Evolutionary conservation across 164 flowering plant genomes (phyloP).

Genomic region (Chimonanthus salicifolius): DNA sequence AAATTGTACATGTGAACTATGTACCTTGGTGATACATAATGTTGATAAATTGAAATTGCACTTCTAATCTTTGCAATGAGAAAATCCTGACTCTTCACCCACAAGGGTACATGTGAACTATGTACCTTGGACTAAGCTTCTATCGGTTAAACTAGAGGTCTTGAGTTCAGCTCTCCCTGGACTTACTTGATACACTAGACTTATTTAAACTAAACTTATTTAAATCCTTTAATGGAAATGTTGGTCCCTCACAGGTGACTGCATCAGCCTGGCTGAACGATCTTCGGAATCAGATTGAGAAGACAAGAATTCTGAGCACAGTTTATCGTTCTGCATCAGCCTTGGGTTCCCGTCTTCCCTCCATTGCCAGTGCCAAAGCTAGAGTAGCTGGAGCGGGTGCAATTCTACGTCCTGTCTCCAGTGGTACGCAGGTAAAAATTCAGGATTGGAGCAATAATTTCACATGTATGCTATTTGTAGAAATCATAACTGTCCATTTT

Average conservation of each 20-base stretch:
- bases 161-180: too few species aligned
- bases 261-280: conserved; percentile 99
- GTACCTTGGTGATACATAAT: too few species aligned
- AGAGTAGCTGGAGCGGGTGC: conserved; percentile 99
- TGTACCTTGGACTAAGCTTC: too few species aligned
- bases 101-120: too few species aligned
- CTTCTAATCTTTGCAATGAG: too few species aligned
- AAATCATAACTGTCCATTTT: background rate
- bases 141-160: too few species aligned
- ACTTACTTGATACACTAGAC: too few species aligned
- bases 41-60: too few species aligned
- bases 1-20: too few species aligned
- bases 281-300: conserved; percentile 86
- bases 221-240: background rate
- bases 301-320: conserved; percentile 82
- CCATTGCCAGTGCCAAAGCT: conserved; percentile 88
- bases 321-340: conserved; percentile 98
- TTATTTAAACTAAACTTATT: too few species aligned
- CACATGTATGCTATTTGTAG: background rate
- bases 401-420: conserved; percentile 86
- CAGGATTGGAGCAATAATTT: background rate
- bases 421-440: conserved; percentile 70
- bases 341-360: conserved; percentile 89
- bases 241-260: conserved; percentile 53
- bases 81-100: too few species aligned